Base-by-base conservation (phyloP, 768 basidiomycete genomes). In the Leccinum subtestaceum region DNA sequence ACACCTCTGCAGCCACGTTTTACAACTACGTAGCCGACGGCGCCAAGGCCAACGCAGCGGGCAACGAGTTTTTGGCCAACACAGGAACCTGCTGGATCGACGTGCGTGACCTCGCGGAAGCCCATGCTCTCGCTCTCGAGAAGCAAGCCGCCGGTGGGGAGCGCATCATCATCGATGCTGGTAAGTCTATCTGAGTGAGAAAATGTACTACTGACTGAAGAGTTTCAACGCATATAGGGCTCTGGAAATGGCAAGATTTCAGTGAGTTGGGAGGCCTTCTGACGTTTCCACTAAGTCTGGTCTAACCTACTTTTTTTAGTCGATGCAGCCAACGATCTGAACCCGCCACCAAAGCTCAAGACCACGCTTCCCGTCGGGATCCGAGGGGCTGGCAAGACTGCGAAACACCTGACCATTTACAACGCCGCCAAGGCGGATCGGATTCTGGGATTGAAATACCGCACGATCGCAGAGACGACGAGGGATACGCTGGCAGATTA, bases 41-140 rank as follows among this genome's bases (percentile, higher is more conserved):
- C 10, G 52, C 62, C 48, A 69, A 60, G 40, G 53, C 63, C 2
- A 59, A 65, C 17, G 63, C 65, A 25, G 62, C 60, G 29, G 63
- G 71, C 11, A 68, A 72, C 36, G 67, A 70, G 32, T 57, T 64
- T 32, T 59, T 71, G 34, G 65, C 64, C 23, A 56, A 65, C 17
- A 56, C 63, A 17, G 70, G 71, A 5, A 65, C 66, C 13, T 58
- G 64, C 23, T 83, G 78, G 76, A 65, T 81, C 29, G 82, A 86
- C 53, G 84, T 85, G 6, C 78, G 84, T 6, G 84, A 86, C 65
- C 66, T 84, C 34, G 84, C 81, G 0, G 69, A 73, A 15, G 84
- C 81, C 0, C 86, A 88, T 63, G 76, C 77, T 1, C 68, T 74
- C 5, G 83, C 84, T 4, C 68, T 91, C 21, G 76, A 77, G 55